Base-by-base conservation (phyloP, 148 eudicot species). In the Nepenthes mirabilis region DNA sequence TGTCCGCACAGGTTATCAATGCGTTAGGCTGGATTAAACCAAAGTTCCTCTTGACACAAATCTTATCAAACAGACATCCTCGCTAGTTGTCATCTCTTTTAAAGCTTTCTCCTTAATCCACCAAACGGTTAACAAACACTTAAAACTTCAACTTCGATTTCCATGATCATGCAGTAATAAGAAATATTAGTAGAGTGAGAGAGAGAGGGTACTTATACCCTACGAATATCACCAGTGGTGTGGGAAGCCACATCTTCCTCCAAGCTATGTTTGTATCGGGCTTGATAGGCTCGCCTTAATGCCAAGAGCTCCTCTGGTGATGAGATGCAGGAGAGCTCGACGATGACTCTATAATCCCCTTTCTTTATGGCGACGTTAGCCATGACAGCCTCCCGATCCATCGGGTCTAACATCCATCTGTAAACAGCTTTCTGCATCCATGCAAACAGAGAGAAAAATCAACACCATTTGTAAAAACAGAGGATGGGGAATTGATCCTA, bases 201-300 rank as follows among this genome's bases (percentile, higher is more conserved):
- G 36, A 54, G 34, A 40, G 35, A 40, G 62, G 1, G 7, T 52
- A 14, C 32, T 54, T 62, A 63, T 70, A 64, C 93, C 87, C 79
- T 79, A 63, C 96, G 79, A 12, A 85, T 43, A 34, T 88, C 83
- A 32, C 83, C 82, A 33, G 79, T 58, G 65, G 81, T 73, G 55
- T 77, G 61, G 11, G 71, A 75, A 51, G 93, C 83, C 14, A 85
- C 73, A 63, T 88, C 96, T 58, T 88, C 96, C 68, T 88, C 96
- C 72, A 85, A 14, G 64, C 83, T 79, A 55, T 61, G 87, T 58
- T 70, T 66, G 70, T 71, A 85, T 11, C 82, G 85, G 36, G 62
- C 66, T 45, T 81, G 93, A 65, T 88, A 88, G 33, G 90, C 93
- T n/a, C 85, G 68, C 63, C 82, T 88, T 57, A 79, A 47, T 13